Evolutionary conservation across 2,329 filamentous ascomycete genomes (phyloP).

Genomic region (Penicillium sp.): DNA sequence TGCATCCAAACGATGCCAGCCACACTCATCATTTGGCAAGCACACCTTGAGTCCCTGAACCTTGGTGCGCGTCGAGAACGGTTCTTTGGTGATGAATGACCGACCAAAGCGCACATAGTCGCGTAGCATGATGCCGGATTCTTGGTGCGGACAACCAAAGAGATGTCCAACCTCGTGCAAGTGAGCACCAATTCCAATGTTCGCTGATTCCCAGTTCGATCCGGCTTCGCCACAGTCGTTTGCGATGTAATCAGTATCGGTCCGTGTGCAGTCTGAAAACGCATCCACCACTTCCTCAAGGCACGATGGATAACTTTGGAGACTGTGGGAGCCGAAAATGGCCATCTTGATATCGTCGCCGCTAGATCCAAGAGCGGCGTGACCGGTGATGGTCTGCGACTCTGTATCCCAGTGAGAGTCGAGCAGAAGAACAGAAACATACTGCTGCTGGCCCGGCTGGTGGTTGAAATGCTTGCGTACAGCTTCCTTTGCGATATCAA

Average conservation of each 20-base stretch:
- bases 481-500: slow-evolving; percentile 70
- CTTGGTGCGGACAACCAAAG: slow-evolving; percentile 84
- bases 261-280: slow-evolving; percentile 85
- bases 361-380: slow-evolving; percentile 75
- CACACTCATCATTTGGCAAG: slow-evolving; percentile 73
- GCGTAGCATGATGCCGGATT: slow-evolving; percentile 84
- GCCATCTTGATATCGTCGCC: slow-evolving; percentile 72
- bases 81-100: slow-evolving; percentile 73
- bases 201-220: slow-evolving; percentile 92
- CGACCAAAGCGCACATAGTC: slow-evolving; percentile 83
- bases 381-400: slow-evolving; percentile 66
- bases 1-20: slow-evolving; percentile 84
- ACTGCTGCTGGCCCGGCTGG: slow-evolving; percentile 72
- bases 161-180: slow-evolving; percentile 86
- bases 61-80: slow-evolving; percentile 81
- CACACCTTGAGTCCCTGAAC: slow-evolving; percentile 71
- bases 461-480: slow-evolving; percentile 73
- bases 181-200: slow-evolving; percentile 88
- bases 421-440: slow-evolving; percentile 80
- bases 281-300: slow-evolving; percentile 87
- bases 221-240: slow-evolving; percentile 85
- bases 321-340: slow-evolving; percentile 85
- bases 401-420: slow-evolving; percentile 82
- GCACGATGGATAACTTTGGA: slow-evolving; percentile 84
- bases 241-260: slow-evolving; percentile 71